Percentiles rank a stretch among this genome's conserved stretches.
These are phyloP conservation scores for Claviceps paspali DNA, from an alignment of 2,329 filamentous ascomycete species.

Conservation along the genomic window DNA sequence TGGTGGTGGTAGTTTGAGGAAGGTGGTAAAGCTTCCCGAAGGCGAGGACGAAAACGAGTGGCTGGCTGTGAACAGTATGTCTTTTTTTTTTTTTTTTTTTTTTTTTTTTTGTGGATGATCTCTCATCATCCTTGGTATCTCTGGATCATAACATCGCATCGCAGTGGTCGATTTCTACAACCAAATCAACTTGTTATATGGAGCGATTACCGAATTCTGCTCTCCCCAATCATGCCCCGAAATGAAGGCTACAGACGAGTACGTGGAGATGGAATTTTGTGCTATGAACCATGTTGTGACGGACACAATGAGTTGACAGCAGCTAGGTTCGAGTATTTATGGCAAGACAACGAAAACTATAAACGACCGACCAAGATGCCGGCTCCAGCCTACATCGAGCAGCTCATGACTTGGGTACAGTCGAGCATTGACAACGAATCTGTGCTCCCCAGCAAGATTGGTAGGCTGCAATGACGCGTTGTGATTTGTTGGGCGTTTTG, in stretches of 20 bases:
- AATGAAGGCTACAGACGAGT: conserved; percentile 99
- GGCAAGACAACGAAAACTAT: conserved; percentile 91
- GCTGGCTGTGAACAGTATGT: conserved; percentile 87
- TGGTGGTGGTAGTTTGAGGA: conserved; percentile 83
- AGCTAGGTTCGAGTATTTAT: conserved; percentile 85
- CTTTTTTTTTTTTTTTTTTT: neutral
- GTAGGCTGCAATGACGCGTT: conserved; percentile 24
- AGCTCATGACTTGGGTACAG: conserved; percentile 95
- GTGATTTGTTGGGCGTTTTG: neutral
- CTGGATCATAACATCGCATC: neutral
- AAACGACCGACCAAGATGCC: conserved; percentile 97
- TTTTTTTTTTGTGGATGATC: neutral
- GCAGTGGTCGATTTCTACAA: conserved; percentile 99
- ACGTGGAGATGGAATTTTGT: conserved; percentile 17
- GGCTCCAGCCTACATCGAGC: conserved; percentile 92
- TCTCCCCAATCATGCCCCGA: conserved; percentile 93
- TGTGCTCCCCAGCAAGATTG: conserved; percentile 87
- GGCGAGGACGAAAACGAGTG: conserved; percentile 97
- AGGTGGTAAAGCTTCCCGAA: conserved; percentile 92
- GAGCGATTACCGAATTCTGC: conserved; percentile 97
- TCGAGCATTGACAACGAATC: conserved; percentile 88
- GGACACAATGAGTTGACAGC: neutral
- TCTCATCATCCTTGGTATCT: too few relatives aligned
- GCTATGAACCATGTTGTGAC: too few relatives aligned
- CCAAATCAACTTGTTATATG: conserved; percentile 97